A percentile compares a stretch with the other conserved stretches of the same genome.
These are phyloP conservation scores for Lasiodiplodia sp. DNA, from an alignment of 2,329 filamentous ascomycete genomes.

Conservation along the genomic window DNA sequence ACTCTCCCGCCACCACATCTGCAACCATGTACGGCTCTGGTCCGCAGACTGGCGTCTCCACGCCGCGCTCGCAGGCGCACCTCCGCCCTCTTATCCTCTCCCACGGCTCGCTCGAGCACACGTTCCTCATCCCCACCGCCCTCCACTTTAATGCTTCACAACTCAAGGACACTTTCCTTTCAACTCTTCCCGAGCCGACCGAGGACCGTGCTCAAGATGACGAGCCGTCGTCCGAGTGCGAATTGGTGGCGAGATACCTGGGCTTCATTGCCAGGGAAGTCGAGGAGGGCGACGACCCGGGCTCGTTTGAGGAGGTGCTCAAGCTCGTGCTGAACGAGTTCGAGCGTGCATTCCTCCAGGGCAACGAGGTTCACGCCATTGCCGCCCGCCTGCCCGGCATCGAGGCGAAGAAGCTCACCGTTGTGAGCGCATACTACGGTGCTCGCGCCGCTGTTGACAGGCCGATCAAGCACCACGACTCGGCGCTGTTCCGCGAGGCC, in stretches of 20 bases:
- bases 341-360: constrained; percentile 90
- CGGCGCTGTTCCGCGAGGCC: constrained; percentile 87
- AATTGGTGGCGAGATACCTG: constrained; percentile 92
- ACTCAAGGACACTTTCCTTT: constrained; percentile 87
- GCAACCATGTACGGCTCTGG: constrained; percentile 82
- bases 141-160: constrained; percentile 96
- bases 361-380: constrained; percentile 95
- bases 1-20: constrained; percentile 27
- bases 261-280: constrained; percentile 89
- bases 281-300: constrained; percentile 90
- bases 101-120: constrained; percentile 95
- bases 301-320: constrained; percentile 89
- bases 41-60: constrained; percentile 95
- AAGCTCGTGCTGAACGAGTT: constrained; percentile 95
- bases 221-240: constrained; percentile 93
- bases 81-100: constrained; percentile 88
- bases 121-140: constrained; percentile 92
- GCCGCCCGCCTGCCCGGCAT: constrained; percentile 88
- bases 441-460: constrained; percentile 84
- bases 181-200: constrained; percentile 86
- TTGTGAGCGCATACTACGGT: constrained; percentile 90
- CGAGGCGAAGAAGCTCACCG: constrained; percentile 87
- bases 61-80: constrained; percentile 90
- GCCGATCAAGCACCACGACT: constrained; percentile 90
- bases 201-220: constrained; percentile 98